A percentile compares a stretch with the other conserved stretches of the same genome.
phyloP scores from a whole-genome alignment of 2,329 filamentous ascomycete genomes.

The Botrytis elliptica region DNA sequence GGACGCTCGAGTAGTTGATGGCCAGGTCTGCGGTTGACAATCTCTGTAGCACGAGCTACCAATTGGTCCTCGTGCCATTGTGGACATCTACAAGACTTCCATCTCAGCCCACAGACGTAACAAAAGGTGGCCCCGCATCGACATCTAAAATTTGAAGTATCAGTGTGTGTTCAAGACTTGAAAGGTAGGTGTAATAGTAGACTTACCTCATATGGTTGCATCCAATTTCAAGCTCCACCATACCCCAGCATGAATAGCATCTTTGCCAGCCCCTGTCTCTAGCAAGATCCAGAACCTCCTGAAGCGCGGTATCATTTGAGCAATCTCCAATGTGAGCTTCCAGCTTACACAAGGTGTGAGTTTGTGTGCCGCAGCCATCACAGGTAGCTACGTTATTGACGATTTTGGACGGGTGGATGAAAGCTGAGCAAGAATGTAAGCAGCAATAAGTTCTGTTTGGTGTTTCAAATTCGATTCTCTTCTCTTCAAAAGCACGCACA shows the following conservation, averaged over 20 bases:
- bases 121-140: slow-evolving; percentile 50
- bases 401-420: slow-evolving; percentile 44
- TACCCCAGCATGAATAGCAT: slow-evolving; percentile 46
- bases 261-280: slow-evolving; percentile 50
- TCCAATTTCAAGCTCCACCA: slow-evolving; percentile 52
- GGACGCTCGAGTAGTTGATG: not conserved
- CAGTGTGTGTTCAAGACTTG: not conserved
- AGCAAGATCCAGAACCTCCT: slow-evolving; percentile 46
- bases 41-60: slow-evolving; percentile 37
- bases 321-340: slow-evolving; percentile 49
- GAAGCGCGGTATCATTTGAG: slow-evolving; percentile 44
- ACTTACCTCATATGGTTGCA: slow-evolving; percentile 59
- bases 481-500: slow-evolving; percentile 40
- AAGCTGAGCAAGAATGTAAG: slow-evolving; percentile 44
- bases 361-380: slow-evolving; percentile 43
- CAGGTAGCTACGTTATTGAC: slow-evolving; percentile 44
- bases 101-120: slow-evolving; percentile 46
- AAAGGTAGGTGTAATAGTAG: not conserved
- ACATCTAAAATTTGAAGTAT: slow-evolving; percentile 41
- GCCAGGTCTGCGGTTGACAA: slow-evolving; percentile 34
- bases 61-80: slow-evolving; percentile 43
- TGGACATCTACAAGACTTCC: slow-evolving; percentile 44
- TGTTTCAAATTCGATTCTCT: slow-evolving; percentile 50
- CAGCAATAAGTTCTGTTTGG: slow-evolving; percentile 53
- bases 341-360: slow-evolving; percentile 53